Conservation (phyloP, 441 rosid genomes). For the Euphorbia celastroides region DNA sequence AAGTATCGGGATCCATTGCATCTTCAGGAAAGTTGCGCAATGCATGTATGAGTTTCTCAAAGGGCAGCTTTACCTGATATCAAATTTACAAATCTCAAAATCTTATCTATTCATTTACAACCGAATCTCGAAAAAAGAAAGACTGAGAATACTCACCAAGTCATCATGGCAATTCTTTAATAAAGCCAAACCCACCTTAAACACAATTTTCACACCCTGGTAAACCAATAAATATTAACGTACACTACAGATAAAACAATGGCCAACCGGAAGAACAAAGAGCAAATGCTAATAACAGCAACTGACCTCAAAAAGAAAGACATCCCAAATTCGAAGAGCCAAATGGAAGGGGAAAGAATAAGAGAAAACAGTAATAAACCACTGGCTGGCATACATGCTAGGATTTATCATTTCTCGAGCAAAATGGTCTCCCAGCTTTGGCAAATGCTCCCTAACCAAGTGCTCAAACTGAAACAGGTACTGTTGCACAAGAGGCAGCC, state of each 20-base stretch:
- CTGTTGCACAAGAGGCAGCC: conserved; percentile 93
- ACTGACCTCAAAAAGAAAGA: conserved; percentile 82
- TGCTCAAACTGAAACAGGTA: conserved; percentile 72
- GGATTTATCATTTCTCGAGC: conserved; percentile 86
- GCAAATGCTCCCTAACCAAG: conserved; percentile 73
- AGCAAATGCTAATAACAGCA: not conserved
- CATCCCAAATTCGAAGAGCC: conserved; percentile 96
- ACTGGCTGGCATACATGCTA: conserved; percentile 97
- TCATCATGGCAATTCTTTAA: conserved; percentile 82
- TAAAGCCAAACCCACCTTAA: conserved; percentile 86
- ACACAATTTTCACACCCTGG: conserved; percentile 90
- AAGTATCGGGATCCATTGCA: conserved; percentile 81
- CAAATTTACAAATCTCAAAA: conserved; percentile 3
- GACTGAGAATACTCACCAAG: conserved; percentile 40
- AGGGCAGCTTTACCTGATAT: conserved; percentile 64
- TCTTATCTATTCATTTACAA: conserved; percentile 1
- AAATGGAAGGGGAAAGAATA: conserved; percentile 82
- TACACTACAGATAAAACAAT: conserved; percentile 4
- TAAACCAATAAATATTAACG: conserved; percentile 10
- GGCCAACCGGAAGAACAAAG: not conserved
- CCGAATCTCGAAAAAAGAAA: conserved; percentile 7
- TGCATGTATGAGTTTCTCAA: conserved; percentile 85
- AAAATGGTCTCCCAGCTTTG: conserved; percentile 88
- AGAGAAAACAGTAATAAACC: conserved; percentile 95
- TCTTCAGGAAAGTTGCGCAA: conserved; percentile 82